These are phyloP conservation scores for Hordeum marinum DNA, from an alignment of 176 grass and related monocot genomes.

Conservation along the genomic window DNA sequence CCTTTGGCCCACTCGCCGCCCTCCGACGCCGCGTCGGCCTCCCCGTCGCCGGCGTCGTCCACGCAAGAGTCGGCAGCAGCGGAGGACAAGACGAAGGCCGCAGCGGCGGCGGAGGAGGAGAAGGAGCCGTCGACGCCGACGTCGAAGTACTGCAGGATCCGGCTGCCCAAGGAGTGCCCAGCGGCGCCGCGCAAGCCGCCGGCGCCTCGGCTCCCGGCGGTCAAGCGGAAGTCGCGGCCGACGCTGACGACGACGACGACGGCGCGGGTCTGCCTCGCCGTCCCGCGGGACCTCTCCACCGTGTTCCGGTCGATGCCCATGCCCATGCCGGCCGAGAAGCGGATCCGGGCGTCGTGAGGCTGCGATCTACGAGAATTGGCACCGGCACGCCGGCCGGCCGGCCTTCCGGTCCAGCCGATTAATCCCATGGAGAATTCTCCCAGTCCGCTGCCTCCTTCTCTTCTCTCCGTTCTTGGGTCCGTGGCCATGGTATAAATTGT, in stretches of 20 bases:
- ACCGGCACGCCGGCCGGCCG: neutral
- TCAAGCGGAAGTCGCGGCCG: constrained; percentile 34
- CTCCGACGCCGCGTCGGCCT: neutral
- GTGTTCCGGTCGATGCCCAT: constrained; percentile 42
- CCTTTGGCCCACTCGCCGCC: neutral
- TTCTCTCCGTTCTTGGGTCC: neutral
- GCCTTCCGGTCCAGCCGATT: constrained; percentile 4
- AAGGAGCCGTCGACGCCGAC: constrained; percentile 53
- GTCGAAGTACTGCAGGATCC: constrained; percentile 49
- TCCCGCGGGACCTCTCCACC: constrained; percentile 52
- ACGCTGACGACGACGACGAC: neutral
- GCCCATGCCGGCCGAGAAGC: constrained; percentile 59
- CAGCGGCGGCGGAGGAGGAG: neutral
- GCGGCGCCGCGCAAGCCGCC: constrained; percentile 54
- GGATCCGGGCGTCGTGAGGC: constrained; percentile 54
- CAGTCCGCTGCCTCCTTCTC: neutral
- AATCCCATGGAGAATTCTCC: constrained; percentile 35
- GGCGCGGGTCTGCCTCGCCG: constrained; percentile 26
- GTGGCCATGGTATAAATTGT: constrained; percentile 49
- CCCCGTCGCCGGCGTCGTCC: neutral
- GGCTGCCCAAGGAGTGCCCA: constrained; percentile 36
- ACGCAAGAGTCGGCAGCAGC: neutral
- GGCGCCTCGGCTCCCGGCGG: neutral
- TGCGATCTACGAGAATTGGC: constrained; percentile 7
- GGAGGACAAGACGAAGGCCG: neutral